Evolutionary conservation across 2,329 filamentous ascomycete genomes (phyloP).

Genomic region (Neonectria ditissima): DNA sequence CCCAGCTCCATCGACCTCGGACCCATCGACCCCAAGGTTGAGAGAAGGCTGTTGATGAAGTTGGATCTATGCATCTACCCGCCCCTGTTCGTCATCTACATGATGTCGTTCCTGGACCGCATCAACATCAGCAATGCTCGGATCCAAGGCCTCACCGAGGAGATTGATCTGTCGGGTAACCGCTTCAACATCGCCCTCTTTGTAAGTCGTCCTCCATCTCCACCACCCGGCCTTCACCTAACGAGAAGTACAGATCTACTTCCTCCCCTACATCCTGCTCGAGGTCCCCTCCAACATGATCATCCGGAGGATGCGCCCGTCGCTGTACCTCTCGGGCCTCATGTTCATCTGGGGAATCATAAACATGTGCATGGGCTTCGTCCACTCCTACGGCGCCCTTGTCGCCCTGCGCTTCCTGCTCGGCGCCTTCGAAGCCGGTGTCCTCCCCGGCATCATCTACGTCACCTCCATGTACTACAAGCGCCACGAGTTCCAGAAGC

Average conservation of each 20-base stretch:
- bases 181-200: conserved; percentile 59
- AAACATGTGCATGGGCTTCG: conserved; percentile 54
- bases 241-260: conserved; percentile 44
- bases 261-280: conserved; percentile 57
- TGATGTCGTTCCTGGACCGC: conserved; percentile 58
- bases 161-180: conserved; percentile 55
- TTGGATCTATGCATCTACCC: conserved; percentile 57
- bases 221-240: neutral
- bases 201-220: conserved; percentile 32
- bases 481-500: conserved; percentile 60
- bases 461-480: conserved; percentile 63
- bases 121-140: conserved; percentile 62
- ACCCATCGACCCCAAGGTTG: conserved; percentile 48
- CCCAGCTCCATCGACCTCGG: conserved; percentile 17
- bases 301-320: conserved; percentile 56
- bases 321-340: conserved; percentile 51
- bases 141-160: conserved; percentile 57
- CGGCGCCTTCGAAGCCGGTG: conserved; percentile 54
- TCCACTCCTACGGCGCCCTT: conserved; percentile 49
- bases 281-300: conserved; percentile 61
- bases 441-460: conserved; percentile 55
- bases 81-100: conserved; percentile 55
- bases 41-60: conserved; percentile 54
- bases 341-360: conserved; percentile 56
- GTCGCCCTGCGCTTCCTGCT: conserved; percentile 54